Evolutionary conservation across 768 basidiomycete species (phyloP).

Genomic region (Russula ochroleuca): DNA sequence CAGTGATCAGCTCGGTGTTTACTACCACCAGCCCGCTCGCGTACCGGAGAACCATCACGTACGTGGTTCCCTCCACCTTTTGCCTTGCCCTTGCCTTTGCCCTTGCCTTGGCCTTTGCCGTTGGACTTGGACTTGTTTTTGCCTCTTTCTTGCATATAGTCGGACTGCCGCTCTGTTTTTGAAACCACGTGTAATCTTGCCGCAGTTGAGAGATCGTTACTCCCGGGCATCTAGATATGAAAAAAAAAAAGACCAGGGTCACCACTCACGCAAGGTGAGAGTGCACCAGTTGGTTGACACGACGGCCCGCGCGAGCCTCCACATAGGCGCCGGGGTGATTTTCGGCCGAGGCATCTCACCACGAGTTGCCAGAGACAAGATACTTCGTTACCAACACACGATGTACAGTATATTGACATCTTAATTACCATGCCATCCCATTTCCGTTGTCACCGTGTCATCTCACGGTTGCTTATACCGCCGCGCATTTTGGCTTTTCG

Average conservation of each 20-base stretch:
- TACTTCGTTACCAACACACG: neutral
- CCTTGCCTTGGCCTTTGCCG: neutral
- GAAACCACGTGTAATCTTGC: constrained; percentile 4
- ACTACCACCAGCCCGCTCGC: neutral
- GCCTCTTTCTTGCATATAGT: neutral
- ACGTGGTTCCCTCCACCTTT: constrained; percentile 6
- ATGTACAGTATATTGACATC: neutral
- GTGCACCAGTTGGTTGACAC: too few relatives aligned
- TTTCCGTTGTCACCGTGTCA: neutral
- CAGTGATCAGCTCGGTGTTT: neutral
- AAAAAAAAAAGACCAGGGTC: neutral
- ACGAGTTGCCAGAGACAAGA: too few relatives aligned
- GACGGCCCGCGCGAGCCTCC: neutral
- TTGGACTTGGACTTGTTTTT: neutral
- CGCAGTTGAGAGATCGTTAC: neutral
- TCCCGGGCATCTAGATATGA: neutral
- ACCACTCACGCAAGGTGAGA: neutral
- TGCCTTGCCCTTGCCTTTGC: neutral
- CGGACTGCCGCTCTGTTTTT: neutral
- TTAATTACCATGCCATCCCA: neutral
- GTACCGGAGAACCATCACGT: neutral
- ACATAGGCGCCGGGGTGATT: neutral
- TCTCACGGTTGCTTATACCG: neutral
- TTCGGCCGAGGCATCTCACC: neutral
- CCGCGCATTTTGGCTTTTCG: neutral